Conservation (phyloP, 2,329 filamentous ascomycete species). For the Diaporthe destruens region DNA sequence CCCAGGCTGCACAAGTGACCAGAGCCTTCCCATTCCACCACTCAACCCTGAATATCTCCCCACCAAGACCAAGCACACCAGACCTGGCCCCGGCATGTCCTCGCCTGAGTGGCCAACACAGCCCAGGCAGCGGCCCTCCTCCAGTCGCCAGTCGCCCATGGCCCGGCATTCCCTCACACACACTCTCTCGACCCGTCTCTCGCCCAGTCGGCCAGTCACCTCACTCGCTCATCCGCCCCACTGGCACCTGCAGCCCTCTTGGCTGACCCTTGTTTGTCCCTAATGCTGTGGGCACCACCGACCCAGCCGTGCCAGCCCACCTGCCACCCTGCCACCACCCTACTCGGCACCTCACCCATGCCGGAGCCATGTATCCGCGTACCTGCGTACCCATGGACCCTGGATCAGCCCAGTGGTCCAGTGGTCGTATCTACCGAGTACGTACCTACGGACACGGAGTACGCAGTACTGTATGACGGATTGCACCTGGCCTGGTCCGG, state of each 20-base stretch:
- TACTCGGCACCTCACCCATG: slow-evolving; percentile 15
- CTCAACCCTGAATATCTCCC: slow-evolving; percentile 28
- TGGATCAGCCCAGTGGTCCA: slow-evolving; percentile 8
- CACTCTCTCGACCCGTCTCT: neutral
- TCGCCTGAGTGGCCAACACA: slow-evolving; percentile 15
- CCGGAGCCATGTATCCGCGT: slow-evolving; percentile 17
- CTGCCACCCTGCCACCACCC: slow-evolving; percentile 20
- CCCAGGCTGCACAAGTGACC: slow-evolving; percentile 24
- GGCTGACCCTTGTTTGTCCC: slow-evolving; percentile 16
- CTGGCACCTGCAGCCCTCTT: slow-evolving; percentile 31
- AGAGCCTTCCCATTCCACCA: slow-evolving; percentile 26
- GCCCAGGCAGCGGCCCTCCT: slow-evolving; percentile 18
- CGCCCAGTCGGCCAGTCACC: neutral
- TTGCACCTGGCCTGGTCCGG: slow-evolving; percentile 18
- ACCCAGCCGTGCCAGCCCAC: slow-evolving; percentile 21
- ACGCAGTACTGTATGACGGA: neutral
- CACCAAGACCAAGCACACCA: slow-evolving; percentile 22
- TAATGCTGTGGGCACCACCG: slow-evolving; percentile 6
- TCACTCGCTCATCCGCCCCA: slow-evolving; percentile 16
- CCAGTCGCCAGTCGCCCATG: neutral
- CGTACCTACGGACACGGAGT: neutral
- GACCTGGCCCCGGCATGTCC: slow-evolving; percentile 17
- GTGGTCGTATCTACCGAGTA: neutral
- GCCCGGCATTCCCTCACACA: neutral
- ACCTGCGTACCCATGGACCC: slow-evolving; percentile 24